phyloP scores from a whole-genome alignment of 768 basidiomycete genomes.

The Cyathus striatus region DNA sequence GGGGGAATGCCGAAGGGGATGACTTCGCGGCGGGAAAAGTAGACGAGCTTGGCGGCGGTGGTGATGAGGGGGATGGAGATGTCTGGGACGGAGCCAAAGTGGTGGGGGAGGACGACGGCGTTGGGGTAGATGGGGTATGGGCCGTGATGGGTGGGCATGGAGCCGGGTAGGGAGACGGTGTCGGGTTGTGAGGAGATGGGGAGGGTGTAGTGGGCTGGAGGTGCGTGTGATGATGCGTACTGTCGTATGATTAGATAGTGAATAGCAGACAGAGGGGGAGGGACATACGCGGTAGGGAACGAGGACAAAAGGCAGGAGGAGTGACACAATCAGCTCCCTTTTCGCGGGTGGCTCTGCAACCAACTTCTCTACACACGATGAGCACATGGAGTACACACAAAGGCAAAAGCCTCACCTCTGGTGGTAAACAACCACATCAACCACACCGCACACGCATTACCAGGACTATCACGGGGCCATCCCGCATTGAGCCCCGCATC shows the following conservation, averaged over 20 bases:
- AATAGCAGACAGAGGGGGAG: conserved; percentile 4
- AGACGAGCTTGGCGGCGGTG: conserved; percentile 58
- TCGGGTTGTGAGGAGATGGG: conserved; percentile 25
- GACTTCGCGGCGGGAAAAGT: conserved; percentile 53
- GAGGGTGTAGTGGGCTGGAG: conserved; percentile 54
- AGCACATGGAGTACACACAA: conserved; percentile 3
- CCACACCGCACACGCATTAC: conserved; percentile 56
- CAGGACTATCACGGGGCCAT: conserved; percentile 51
- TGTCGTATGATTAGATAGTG: conserved; percentile 13
- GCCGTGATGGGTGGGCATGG: conserved; percentile 33
- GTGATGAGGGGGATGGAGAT: conserved; percentile 41
- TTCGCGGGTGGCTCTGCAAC: conserved; percentile 14
- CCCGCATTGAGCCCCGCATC: conserved; percentile 27
- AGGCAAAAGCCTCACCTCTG: conserved; percentile 29
- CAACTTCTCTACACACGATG: conserved; percentile 15
- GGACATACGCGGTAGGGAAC: conserved; percentile 41
- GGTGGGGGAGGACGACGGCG: conserved; percentile 16
- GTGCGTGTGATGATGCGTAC: conserved; percentile 56
- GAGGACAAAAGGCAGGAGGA: conserved; percentile 28
- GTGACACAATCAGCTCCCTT: conserved; percentile 21
- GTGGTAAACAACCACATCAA: conserved; percentile 58
- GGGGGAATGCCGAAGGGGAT: conserved; percentile 37
- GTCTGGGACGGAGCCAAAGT: conserved; percentile 22
- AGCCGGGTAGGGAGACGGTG: conserved; percentile 13
- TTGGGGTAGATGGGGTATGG: conserved; percentile 38